phyloP scores from a whole-genome alignment of 1,284 basidiomycete species.

The Ceratorhiza oryzae-sativae region DNA sequence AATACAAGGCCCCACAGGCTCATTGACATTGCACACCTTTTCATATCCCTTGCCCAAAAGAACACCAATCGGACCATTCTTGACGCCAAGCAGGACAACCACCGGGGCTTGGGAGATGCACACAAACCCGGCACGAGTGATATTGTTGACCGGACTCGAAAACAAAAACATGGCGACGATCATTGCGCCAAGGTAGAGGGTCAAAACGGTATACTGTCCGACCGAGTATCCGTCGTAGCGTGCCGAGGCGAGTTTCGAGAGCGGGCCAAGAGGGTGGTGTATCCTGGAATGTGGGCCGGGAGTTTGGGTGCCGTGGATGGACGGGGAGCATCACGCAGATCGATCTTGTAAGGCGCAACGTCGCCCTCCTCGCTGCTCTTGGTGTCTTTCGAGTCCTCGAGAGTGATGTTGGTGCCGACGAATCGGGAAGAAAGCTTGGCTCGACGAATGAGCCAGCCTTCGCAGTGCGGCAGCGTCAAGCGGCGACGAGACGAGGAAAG shows the following conservation, averaged over 20 bases:
- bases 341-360: conserved; percentile 36
- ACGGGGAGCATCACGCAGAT: conserved; percentile 13
- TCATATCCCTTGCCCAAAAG: conserved; percentile 41
- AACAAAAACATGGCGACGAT: conserved; percentile 38
- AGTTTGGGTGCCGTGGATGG: not conserved
- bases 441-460: conserved; percentile 37
- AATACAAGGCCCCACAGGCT: not conserved
- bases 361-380: conserved; percentile 6
- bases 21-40: conserved; percentile 24
- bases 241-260: conserved; percentile 24
- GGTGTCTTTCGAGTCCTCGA: not conserved
- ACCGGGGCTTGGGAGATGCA: conserved; percentile 40
- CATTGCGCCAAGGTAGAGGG: conserved; percentile 30
- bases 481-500: conserved; percentile 49
- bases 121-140: conserved; percentile 40
- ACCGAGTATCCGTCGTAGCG: conserved; percentile 37
- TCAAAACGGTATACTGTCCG: conserved; percentile 33
- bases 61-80: conserved; percentile 41
- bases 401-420: not conserved
- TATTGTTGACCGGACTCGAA: conserved; percentile 38
- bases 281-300: conserved; percentile 37
- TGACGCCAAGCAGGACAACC: conserved; percentile 40
- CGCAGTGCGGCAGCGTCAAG: conserved; percentile 46
- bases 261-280: conserved; percentile 37
- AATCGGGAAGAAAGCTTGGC: not conserved